Evolutionary conservation across 2,329 filamentous ascomycete species (phyloP), one percentile per base, ranked within the genome.

Genomic region (Scortechinia acanthostroma): DNA sequence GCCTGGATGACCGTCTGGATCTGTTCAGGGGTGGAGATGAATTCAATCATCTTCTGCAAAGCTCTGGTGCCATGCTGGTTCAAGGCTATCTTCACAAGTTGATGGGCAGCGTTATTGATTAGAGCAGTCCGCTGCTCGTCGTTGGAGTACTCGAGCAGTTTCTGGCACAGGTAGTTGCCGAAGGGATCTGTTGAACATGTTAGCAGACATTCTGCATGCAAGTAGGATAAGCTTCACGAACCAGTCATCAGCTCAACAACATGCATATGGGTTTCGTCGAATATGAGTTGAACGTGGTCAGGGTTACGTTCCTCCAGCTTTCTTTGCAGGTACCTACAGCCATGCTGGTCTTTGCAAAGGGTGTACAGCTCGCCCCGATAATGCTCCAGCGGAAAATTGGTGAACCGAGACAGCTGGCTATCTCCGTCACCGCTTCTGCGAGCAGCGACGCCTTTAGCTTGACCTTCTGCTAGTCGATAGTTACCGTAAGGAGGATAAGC

Each of bases 41-140:
- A 94, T 66, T 98, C 93, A 53, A 98, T 98, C 93, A 98, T 98
- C 76, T 97, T 98, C 70, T 98, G 93, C 48, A 98, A 70, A 50
- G 93, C 93, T 45, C 93, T 83, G 48, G 93, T 98, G 53, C 93
- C 93, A 62, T 98, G 93, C 69, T 96, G 91, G 66, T 98, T 97
- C 48, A 97, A 72, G 21, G 93, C 93, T 58, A 98, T 96, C 55
- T 84, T 84, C 20, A 95, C 89, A 73, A 98, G 88, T 51, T 91
- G 83, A 45, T 83, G 77, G 16, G 89, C 81, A 33, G 93, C 90
- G 55, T 95, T 95, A 64, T 91, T 83, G 55, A 98, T 94, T 50
- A 98, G 78, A 37, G 83, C 80, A 45, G 91, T 97, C 52, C 93
- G 89, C 71, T 98, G 91, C 44, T 95, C 88, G 58, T 97, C 88